phyloP scores from a whole-genome alignment of 192 early-diverging fungal genomes.

The Podila verticillata region DNA sequence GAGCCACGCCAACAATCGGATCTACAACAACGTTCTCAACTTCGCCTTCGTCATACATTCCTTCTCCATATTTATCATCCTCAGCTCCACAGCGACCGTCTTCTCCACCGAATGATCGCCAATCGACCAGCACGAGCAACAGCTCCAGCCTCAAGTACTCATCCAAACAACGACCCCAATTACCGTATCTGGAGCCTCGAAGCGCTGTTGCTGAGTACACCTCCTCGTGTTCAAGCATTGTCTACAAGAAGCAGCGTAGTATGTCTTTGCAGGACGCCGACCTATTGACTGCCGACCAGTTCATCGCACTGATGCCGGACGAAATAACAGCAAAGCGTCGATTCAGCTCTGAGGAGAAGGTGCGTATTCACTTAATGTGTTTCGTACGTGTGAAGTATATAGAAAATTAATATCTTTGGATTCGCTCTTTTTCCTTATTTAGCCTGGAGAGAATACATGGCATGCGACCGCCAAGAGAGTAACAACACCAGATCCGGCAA shows the following conservation, averaged over 20 bases:
- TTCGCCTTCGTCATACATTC: background rate
- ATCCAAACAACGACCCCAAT: background rate
- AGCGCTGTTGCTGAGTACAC: conserved; percentile 31
- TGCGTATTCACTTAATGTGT: conserved; percentile 1
- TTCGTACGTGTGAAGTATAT: background rate
- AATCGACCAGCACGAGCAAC: background rate
- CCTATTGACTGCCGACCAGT: conserved; percentile 45
- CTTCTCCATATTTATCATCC: background rate
- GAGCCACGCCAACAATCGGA: background rate
- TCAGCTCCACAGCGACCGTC: background rate
- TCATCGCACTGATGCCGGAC: conserved; percentile 41
- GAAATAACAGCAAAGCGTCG: conserved; percentile 27
- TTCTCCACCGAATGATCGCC: background rate
- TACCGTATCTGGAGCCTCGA: conserved; percentile 30
- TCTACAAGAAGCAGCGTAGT: conserved; percentile 41
- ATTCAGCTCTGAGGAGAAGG: conserved; percentile 47
- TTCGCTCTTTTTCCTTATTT: background rate
- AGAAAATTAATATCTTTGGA: background rate
- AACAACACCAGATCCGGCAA: conserved; percentile 16
- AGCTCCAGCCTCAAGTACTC: background rate
- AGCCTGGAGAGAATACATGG: conserved; percentile 1
- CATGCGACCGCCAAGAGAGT: background rate
- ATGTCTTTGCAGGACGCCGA: conserved; percentile 51
- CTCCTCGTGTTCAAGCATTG: background rate
- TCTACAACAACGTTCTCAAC: background rate